A percentile compares a stretch with the other conserved stretches of the same genome.
These are phyloP conservation scores for Yarrowia sp. DNA, from an alignment of 805 yeast species.

Conservation along the genomic window DNA sequence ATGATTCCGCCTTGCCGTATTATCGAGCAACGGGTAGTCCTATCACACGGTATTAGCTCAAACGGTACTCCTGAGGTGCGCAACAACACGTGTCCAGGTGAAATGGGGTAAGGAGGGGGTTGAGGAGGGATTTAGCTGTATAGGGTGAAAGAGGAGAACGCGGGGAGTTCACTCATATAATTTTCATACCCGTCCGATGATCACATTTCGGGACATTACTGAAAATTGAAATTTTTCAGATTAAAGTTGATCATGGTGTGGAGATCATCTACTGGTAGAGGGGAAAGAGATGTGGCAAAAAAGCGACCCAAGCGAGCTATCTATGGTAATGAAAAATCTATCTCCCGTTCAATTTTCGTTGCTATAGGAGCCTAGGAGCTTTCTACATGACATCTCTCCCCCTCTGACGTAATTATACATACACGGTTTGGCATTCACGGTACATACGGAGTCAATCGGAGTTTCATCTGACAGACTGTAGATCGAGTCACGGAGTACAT, in stretches of 20 bases:
- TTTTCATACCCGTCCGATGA: too few relatives aligned
- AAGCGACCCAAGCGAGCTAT: too few relatives aligned
- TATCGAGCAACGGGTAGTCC: background rate
- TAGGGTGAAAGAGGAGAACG: too few relatives aligned
- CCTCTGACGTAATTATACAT: slow-evolving; percentile 4
- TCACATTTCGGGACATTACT: too few relatives aligned
- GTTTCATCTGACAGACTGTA: background rate
- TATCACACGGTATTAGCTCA: background rate
- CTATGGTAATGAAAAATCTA: too few relatives aligned
- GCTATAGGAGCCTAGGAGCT: background rate
- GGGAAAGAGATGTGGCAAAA: too few relatives aligned
- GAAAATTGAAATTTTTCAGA: background rate
- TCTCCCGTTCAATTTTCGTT: too few relatives aligned
- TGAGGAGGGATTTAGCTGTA: too few relatives aligned
- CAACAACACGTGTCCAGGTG: background rate
- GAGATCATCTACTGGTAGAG: too few relatives aligned
- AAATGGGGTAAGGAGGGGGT: background rate
- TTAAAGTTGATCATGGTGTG: background rate
- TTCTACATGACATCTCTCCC: background rate
- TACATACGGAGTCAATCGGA: background rate
- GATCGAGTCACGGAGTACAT: background rate
- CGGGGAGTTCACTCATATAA: too few relatives aligned
- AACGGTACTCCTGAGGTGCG: slow-evolving; percentile 6
- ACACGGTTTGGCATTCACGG: background rate
- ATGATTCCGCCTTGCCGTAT: background rate